phyloP scores from a whole-genome alignment of 148 eudicot species.

The Cornus controversa region DNA sequence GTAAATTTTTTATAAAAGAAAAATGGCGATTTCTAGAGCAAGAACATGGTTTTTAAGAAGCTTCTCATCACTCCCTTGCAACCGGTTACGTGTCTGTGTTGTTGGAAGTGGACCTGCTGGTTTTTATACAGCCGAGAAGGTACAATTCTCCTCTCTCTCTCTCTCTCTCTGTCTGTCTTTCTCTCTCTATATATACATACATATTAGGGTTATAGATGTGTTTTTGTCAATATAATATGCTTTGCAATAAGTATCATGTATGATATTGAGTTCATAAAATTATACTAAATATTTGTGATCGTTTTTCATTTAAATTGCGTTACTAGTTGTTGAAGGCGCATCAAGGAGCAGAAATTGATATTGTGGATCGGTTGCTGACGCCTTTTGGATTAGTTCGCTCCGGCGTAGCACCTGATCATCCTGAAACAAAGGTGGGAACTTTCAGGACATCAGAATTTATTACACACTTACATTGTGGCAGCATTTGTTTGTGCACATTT shows the following conservation, averaged over 20 bases:
- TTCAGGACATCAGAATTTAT: neutral
- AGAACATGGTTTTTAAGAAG: conserved; percentile 30
- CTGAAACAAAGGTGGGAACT: conserved; percentile 71
- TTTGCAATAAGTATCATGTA: neutral
- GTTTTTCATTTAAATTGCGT: neutral
- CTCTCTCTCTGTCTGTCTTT: neutral
- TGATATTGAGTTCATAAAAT: no score
- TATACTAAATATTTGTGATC: no score
- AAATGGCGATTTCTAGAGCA: conserved; percentile 32
- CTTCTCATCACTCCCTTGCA: conserved; percentile 46
- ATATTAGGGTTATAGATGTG: neutral
- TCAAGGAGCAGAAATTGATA: conserved; percentile 74
- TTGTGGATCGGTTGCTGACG: conserved; percentile 82
- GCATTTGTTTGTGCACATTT: neutral
- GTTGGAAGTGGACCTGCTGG: conserved; percentile 98
- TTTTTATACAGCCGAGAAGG: conserved; percentile 91
- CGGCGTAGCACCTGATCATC: conserved; percentile 99
- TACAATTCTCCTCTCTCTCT: conserved; percentile 6
- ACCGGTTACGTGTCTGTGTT: conserved; percentile 69
- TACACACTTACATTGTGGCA: neutral
- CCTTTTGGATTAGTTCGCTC: conserved; percentile 90
- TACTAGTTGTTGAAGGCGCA: conserved; percentile 78
- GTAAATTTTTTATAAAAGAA: neutral
- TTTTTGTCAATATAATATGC: neutral
- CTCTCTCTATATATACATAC: neutral